Conservation (phyloP, 768 basidiomycete species). For the Rhodocollybia butyracea region DNA sequence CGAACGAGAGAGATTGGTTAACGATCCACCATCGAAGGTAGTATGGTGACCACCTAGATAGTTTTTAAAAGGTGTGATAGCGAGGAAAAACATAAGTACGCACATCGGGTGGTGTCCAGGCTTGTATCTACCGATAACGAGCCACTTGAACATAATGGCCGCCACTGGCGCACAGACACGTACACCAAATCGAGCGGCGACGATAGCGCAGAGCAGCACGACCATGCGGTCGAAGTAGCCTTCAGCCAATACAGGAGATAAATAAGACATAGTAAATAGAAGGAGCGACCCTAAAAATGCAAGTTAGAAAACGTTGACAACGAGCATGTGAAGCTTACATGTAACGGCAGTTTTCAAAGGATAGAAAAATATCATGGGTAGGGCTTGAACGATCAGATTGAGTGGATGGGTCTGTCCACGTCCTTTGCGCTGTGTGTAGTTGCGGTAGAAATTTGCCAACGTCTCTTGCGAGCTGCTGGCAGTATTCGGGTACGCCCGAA, state of each 20-base stretch:
- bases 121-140: slow-evolving; percentile 40
- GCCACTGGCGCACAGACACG: slow-evolving; percentile 34
- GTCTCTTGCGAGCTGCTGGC: slow-evolving; percentile 15
- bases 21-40: slow-evolving; percentile 45
- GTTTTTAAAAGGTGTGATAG: neutral
- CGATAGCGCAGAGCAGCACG: slow-evolving; percentile 31
- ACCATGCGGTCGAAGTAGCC: slow-evolving; percentile 32
- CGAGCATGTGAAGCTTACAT: slow-evolving; percentile 23
- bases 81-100: neutral
- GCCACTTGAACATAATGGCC: slow-evolving; percentile 44
- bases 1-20: slow-evolving; percentile 31
- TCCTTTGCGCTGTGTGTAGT: slow-evolving; percentile 13
- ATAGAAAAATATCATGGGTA: slow-evolving; percentile 42
- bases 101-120: slow-evolving; percentile 35
- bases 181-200: slow-evolving; percentile 29
- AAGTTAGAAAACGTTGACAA: neutral
- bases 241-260: slow-evolving; percentile 24
- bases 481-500: slow-evolving; percentile 4
- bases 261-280: slow-evolving; percentile 32
- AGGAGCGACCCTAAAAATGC: slow-evolving; percentile 33
- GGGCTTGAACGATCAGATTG: slow-evolving; percentile 35
- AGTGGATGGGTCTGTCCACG: slow-evolving; percentile 35
- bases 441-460: slow-evolving; percentile 24
- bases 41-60: slow-evolving; percentile 34
- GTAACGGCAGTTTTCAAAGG: slow-evolving; percentile 41